Base-by-base conservation (phyloP, 2,329 filamentous ascomycete species). In the Cryphonectria japonica region DNA sequence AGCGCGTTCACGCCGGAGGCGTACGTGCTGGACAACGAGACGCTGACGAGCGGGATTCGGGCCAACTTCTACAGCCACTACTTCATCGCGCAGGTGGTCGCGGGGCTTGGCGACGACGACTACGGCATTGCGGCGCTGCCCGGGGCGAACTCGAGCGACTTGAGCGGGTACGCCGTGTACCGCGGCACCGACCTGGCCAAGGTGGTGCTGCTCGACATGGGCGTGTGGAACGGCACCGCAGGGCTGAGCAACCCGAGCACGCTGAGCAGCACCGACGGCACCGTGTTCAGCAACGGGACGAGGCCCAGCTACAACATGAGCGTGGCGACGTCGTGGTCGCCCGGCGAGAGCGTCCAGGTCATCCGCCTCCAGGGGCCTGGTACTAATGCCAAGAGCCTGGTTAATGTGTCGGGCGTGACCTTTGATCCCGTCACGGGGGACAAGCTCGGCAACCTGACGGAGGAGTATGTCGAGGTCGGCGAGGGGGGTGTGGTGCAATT, bases 191-290 rank as follows among this genome's bases (percentile, higher is more conserved):
- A 43, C 16, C 75, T 80, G 26, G 71, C 71, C 67, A 80, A 80
- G 69, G 75, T 81, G 16, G 79, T 80, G 7, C 76, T 81, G 70
- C 75, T 81, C 34, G 79, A 81, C 66, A 78, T 80, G 78, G 79
- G 79, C 67, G 76, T 81, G 5, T 81, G 78, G 78, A 81, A 81
- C 71, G 79, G 79, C 67, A 80, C 79, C 19, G 69, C 75, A 68
- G 79, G 79, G 0, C 77, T 81, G 37, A 69, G 73, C 66, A 81
- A 81, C 72, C 78, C 79, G 54, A 78, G 78, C 0, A 81, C 79
- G 63, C 76, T 81, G 54, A 71, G 70, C 26, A 74, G 67, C 63
- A 71, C 69, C 26, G 74, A 79, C 63, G 76, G 77, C 34, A 73
- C 76, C 16, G 62, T 69, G 37, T 80, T 79, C 69, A 80, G 77